A percentile compares a stretch with the other conserved stretches of the same genome.
Conservation (phyloP, 2,329 filamentous ascomycete species). For the Diaporthe citri region DNA sequence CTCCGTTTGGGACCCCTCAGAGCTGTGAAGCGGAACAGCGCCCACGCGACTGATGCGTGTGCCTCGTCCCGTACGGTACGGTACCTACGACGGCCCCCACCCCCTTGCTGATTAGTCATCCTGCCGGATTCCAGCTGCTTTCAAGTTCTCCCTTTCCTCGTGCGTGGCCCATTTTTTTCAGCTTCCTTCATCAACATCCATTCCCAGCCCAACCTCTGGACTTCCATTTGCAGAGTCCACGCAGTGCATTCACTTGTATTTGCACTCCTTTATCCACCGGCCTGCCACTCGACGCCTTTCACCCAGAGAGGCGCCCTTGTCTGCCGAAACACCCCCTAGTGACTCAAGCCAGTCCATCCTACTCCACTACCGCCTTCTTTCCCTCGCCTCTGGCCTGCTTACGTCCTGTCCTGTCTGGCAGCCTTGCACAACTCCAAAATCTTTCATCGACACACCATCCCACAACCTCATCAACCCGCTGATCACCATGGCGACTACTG, state of each 20-base stretch:
- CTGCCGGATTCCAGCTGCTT: constrained; percentile 20
- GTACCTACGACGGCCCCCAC: not conserved
- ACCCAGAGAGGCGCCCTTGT: not conserved
- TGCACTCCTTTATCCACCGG: constrained; percentile 17
- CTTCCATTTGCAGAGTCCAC: constrained; percentile 18
- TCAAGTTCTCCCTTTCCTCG: constrained; percentile 37
- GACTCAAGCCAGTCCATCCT: constrained; percentile 4
- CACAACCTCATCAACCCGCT: constrained; percentile 36
- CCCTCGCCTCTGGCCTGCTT: constrained; percentile 5
- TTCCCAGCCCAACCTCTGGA: constrained; percentile 22
- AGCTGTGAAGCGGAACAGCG: not conserved
- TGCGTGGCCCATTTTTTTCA: constrained; percentile 38
- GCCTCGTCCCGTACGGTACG: not conserved
- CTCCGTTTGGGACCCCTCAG: not conserved
- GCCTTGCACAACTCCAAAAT: constrained; percentile 30
- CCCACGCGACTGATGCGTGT: not conserved
- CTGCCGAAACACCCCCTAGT: not conserved
- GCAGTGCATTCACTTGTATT: constrained; percentile 22
- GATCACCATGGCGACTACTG: constrained; percentile 69
- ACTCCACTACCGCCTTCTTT: not conserved
- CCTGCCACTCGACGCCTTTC: not conserved
- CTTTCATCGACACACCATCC: constrained; percentile 31
- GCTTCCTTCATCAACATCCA: constrained; percentile 38
- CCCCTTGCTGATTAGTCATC: constrained; percentile 13
- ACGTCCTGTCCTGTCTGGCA: constrained; percentile 16